Evolutionary conservation across 1,284 basidiomycete genomes (phyloP).

Genomic region (Papiliotrema laurentii): DNA sequence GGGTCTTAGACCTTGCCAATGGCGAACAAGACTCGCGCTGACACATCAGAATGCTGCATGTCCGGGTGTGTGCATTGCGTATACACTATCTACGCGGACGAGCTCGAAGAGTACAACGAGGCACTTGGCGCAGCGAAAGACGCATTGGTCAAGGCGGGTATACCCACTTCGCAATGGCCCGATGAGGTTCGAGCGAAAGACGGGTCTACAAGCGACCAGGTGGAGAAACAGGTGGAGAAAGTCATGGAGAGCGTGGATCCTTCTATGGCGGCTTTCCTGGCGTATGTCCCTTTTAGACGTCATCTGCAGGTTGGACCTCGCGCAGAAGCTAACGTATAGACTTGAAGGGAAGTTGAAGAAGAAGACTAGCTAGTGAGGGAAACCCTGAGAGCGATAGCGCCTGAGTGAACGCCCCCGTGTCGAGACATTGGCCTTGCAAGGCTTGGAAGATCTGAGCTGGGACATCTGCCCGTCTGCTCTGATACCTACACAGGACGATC

Average conservation of each 20-base stretch:
- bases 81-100: slow-evolving; percentile 78
- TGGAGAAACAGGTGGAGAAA: slow-evolving; percentile 8
- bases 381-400: neutral
- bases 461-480: too few relatives aligned
- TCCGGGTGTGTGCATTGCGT: slow-evolving; percentile 85
- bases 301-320: neutral
- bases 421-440: too few relatives aligned
- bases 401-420: too few relatives aligned
- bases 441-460: too few relatives aligned
- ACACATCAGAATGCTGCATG: slow-evolving; percentile 80
- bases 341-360: slow-evolving; percentile 33
- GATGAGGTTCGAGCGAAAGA: slow-evolving; percentile 26
- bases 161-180: slow-evolving; percentile 67
- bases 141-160: slow-evolving; percentile 52
- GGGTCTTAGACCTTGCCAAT: neutral
- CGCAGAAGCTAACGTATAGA: slow-evolving; percentile 6
- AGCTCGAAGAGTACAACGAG: slow-evolving; percentile 61
- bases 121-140: slow-evolving; percentile 55
- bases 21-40: neutral
- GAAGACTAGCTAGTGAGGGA: slow-evolving; percentile 8
- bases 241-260: slow-evolving; percentile 23
- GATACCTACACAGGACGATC: too few relatives aligned
- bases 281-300: slow-evolving; percentile 25
- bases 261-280: slow-evolving; percentile 32
- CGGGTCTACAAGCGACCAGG: slow-evolving; percentile 6